Percentiles rank a stretch among this genome's conserved stretches.
Evolutionary conservation across 1,284 basidiomycete species (phyloP).

Genomic region (Trametes versicolor): DNA sequence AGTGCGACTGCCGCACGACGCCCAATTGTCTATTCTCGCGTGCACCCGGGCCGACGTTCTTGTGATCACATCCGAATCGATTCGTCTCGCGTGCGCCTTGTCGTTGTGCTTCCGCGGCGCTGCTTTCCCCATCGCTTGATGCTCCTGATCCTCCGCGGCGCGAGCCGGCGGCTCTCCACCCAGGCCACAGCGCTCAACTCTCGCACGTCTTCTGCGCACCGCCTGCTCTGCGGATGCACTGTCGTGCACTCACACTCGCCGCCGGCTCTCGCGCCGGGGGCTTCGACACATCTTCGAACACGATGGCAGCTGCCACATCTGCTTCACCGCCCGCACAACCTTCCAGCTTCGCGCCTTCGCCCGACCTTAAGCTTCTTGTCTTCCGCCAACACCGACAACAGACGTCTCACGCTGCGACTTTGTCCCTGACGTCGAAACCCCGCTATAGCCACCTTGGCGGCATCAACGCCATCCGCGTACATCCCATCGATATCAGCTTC

Average conservation of each 20-base stretch:
- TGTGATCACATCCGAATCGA: not conserved
- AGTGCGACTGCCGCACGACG: not conserved
- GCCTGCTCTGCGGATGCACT: not conserved
- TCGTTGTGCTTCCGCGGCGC: not conserved
- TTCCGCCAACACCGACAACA: not conserved
- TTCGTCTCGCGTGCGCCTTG: not conserved
- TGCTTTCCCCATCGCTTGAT: constrained; percentile 6
- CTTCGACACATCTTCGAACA: not conserved
- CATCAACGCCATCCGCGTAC: not conserved
- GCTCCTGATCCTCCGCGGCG: not conserved
- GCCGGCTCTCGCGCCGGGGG: not conserved
- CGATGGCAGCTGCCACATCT: not conserved
- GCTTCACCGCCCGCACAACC: not conserved
- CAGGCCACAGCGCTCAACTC: not conserved
- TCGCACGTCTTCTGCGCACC: not conserved
- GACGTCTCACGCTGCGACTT: not conserved
- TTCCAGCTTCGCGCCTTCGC: not conserved
- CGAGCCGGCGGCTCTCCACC: not conserved
- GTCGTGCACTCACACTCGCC: not conserved
- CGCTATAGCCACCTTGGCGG: constrained; percentile 3
- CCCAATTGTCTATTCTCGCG: not conserved
- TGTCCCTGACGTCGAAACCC: not conserved
- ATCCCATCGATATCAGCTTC: constrained; percentile 6
- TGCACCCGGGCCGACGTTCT: not conserved
- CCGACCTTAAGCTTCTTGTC: not conserved